Conservation (phyloP, 2,329 filamentous ascomycete genomes). For the Ophiostoma perfectum region DNA sequence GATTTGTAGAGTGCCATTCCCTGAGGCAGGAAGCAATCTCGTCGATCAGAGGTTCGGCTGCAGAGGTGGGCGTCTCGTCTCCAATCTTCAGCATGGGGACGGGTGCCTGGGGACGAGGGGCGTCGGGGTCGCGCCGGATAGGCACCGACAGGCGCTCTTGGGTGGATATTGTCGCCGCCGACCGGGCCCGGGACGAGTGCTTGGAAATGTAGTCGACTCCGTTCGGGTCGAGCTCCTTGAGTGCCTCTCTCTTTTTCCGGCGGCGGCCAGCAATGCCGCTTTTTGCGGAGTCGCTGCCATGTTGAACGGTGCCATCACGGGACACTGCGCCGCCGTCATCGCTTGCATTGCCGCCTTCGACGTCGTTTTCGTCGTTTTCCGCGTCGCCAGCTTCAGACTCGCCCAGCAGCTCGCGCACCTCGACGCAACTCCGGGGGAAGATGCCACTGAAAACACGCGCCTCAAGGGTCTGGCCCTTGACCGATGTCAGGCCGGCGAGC, state of each 20-base stretch:
- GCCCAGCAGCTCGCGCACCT: constrained; percentile 86
- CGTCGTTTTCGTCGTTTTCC: constrained; percentile 39
- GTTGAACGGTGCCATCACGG: constrained; percentile 29
- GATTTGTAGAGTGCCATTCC: constrained; percentile 97
- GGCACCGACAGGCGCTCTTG: constrained; percentile 43
- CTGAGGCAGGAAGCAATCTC: constrained; percentile 94
- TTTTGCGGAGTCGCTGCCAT: constrained; percentile 49
- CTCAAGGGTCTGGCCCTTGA: constrained; percentile 88
- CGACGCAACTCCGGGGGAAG: constrained; percentile 89
- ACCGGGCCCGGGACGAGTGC: constrained; percentile 12
- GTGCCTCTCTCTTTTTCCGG: constrained; percentile 30
- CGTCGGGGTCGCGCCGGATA: constrained; percentile 57
- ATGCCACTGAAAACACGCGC: constrained; percentile 98
- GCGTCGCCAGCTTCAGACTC: constrained; percentile 56
- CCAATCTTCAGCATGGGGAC: constrained; percentile 97
- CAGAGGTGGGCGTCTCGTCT: constrained; percentile 88
- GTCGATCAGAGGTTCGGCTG: constrained; percentile 85
- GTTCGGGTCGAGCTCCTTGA: constrained; percentile 27
- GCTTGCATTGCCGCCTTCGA: constrained; percentile 29
- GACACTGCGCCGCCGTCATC: constrained; percentile 31
- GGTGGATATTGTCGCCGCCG: constrained; percentile 27
- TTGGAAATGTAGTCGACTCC: constrained; percentile 16
- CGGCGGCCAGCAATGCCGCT: constrained; percentile 44
- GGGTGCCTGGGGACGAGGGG: constrained; percentile 76
- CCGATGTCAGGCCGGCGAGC: constrained; percentile 82